Base-by-base conservation (phyloP, 305 asterid species). In the Rubia tinctorum region DNA sequence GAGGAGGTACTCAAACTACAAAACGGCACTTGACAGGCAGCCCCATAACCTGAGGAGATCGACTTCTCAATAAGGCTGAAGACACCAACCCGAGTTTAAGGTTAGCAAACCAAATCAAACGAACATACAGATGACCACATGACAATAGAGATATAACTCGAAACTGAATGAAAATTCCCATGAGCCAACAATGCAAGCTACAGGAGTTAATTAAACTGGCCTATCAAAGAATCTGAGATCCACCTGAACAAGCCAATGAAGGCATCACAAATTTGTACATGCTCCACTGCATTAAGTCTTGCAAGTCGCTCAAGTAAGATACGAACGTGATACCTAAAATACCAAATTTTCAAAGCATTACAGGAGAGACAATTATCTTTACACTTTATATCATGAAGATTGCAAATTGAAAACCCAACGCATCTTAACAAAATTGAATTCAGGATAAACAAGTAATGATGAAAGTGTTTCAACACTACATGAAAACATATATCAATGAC, bases 211-310 rank as follows among this genome's bases (percentile, higher is more conserved):
- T 43, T 34, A 47, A 53, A 8, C 27, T 23, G 14, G 30, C 15
- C 71, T 30, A 47, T 63, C 34, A 22, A 34, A 73, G 37, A 49
- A 47, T 49, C n/a, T 45, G 51, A 30, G 14, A 34, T 69, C 83
- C 87, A 95, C 99, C 98, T 83, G 80, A 95, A 87, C 78, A 95
- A 80, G 39, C 96, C 96, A 30, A 30, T 30, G 37, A 30, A 3
- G 37, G 3, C 37, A 75, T 76, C 78, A 77, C 97, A 92, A 80
- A 91, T 87, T 72, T 84, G 86, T 58, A 77, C 63, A 80, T 95
- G 96, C 75, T 90, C 99, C 83, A 91, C 93, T 23, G 98, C 96
- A 82, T 95, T 90, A 68, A 95, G 95, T 72, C 89, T 85, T 69
- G 93, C 85, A 71, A 92, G 96, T 69, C 97, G 94, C 77, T 88